Evolutionary conservation across 1,284 basidiomycete species (phyloP).

Genomic region (Garcileccinum viscosum): DNA sequence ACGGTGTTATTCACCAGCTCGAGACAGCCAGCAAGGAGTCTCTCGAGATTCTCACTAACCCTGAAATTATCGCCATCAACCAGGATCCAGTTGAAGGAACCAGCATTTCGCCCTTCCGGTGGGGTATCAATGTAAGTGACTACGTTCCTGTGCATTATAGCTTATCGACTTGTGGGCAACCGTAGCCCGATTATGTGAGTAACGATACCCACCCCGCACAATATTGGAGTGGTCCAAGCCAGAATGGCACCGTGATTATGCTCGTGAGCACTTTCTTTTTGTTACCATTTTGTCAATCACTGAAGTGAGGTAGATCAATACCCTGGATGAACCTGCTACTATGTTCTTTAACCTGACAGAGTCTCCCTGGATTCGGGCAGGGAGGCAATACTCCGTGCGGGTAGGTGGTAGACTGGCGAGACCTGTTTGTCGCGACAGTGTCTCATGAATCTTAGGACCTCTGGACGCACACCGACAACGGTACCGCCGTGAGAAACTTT

Average conservation of each 20-base stretch:
- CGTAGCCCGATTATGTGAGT: slow-evolving; percentile 57
- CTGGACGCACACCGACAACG: slow-evolving; percentile 73
- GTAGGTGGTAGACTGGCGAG: slow-evolving; percentile 39
- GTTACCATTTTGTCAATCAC: neutral
- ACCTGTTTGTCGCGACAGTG: neutral
- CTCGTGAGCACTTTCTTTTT: slow-evolving; percentile 42
- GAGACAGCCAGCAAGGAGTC: slow-evolving; percentile 52
- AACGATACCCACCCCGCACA: slow-evolving; percentile 59
- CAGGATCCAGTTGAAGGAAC: slow-evolving; percentile 70
- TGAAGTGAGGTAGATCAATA: slow-evolving; percentile 49
- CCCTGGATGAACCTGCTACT: slow-evolving; percentile 56
- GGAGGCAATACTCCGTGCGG: slow-evolving; percentile 64
- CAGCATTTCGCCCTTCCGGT: slow-evolving; percentile 67
- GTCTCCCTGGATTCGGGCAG: slow-evolving; percentile 73
- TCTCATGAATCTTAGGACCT: slow-evolving; percentile 54
- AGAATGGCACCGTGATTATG: slow-evolving; percentile 64
- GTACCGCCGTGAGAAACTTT: slow-evolving; percentile 67
- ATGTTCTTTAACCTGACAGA: slow-evolving; percentile 72
- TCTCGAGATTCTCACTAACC: slow-evolving; percentile 63
- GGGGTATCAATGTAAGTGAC: slow-evolving; percentile 62
- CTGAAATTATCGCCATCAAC: slow-evolving; percentile 71
- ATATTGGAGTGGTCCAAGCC: slow-evolving; percentile 63
- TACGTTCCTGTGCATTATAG: neutral
- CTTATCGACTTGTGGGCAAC: neutral
- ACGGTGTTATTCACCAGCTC: slow-evolving; percentile 45